Evolutionary conservation across 1,284 basidiomycete genomes (phyloP).

Genomic region (Cutaneotrichosporon curvatum): DNA sequence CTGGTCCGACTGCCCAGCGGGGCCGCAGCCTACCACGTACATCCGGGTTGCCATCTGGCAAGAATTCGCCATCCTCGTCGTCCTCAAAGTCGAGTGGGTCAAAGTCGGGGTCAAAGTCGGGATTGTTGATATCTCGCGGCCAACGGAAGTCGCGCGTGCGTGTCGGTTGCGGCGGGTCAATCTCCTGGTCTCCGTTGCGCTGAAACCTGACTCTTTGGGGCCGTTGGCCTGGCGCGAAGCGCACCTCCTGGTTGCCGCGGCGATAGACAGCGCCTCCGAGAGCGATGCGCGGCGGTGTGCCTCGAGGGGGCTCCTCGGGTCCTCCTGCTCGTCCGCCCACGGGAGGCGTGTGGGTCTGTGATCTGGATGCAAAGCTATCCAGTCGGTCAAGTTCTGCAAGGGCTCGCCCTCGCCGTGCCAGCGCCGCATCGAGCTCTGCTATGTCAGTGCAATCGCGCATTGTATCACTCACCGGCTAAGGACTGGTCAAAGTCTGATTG

Average conservation of each 20-base stretch:
- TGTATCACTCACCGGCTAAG: background rate
- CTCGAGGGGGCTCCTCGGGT: background rate
- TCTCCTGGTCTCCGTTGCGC: background rate
- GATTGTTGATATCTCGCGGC: background rate
- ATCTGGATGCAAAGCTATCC: too few species aligned
- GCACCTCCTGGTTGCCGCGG: conserved; percentile 16
- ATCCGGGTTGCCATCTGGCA: too few species aligned
- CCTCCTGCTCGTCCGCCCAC: too few species aligned
- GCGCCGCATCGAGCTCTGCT: background rate
- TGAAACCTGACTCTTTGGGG: background rate
- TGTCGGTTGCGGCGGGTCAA: background rate
- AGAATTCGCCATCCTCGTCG: too few species aligned
- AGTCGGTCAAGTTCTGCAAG: too few species aligned
- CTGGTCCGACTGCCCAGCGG: too few species aligned
- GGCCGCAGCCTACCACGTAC: too few species aligned
- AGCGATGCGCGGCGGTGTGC: conserved; percentile 6
- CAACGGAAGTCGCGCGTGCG: too few species aligned
- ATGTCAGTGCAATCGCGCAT: background rate
- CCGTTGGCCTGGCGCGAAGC: conserved; percentile 6
- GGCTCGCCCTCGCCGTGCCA: too few species aligned
- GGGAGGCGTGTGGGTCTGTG: too few species aligned
- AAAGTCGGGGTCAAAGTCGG: background rate
- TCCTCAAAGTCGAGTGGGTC: too few species aligned
- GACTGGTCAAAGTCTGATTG: background rate
- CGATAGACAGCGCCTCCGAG: conserved; percentile 25